phyloP scores from a whole-genome alignment of 305 asterid genomes.

The Solanum chacoense region DNA sequence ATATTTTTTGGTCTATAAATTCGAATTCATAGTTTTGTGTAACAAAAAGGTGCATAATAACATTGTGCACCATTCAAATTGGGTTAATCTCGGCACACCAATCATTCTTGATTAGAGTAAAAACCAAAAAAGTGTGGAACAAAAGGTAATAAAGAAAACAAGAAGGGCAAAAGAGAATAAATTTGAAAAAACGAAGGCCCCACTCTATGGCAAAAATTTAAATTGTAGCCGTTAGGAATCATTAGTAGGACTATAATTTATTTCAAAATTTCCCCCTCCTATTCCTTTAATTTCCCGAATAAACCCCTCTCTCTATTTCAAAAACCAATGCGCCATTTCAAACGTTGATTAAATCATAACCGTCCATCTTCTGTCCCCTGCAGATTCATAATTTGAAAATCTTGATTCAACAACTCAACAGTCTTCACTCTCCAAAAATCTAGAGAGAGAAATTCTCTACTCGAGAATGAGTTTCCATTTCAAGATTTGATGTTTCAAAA shows the following conservation, averaged over 20 bases:
- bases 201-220: constrained; percentile 1
- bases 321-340: constrained; percentile 32
- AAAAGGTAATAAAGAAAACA: not conserved
- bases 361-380: constrained; percentile 13
- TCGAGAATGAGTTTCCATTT: constrained; percentile 3
- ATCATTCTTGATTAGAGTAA: not conserved
- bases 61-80: not conserved
- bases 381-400: constrained; percentile 6
- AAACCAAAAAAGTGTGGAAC: not conserved
- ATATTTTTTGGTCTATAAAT: not conserved
- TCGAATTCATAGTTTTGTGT: not conserved
- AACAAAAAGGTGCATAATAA: not conserved
- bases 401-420: constrained; percentile 3
- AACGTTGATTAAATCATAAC: constrained; percentile 25
- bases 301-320: constrained; percentile 21
- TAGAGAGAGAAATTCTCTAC: constrained; percentile 4
- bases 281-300: not conserved
- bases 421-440: constrained; percentile 3
- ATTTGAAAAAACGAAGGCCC: not conserved
- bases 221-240: constrained; percentile 8
- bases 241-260: not conserved
- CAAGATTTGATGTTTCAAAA: not conserved
- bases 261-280: not conserved
- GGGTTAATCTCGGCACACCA: not conserved
- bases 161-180: not conserved